Conservation (phyloP, 371 early-diverging fungal genomes). For the Rhizopus delemar region DNA sequence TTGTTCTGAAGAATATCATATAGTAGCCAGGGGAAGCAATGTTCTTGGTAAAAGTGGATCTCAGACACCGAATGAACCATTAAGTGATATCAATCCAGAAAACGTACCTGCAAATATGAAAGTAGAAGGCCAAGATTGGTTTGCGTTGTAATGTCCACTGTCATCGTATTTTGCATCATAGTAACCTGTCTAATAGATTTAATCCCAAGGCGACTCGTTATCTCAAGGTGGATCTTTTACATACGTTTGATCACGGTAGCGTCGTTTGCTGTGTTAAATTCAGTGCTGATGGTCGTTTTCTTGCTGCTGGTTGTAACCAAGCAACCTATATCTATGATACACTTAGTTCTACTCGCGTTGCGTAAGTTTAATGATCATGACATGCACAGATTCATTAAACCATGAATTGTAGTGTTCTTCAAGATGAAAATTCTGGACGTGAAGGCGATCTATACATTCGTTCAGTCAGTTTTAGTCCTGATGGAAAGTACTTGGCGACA, state of each 20-base stretch:
- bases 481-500: constrained; percentile 89
- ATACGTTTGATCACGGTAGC: constrained; percentile 79
- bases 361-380: constrained; percentile 21
- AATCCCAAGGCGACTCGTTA: constrained; percentile 69
- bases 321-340: constrained; percentile 86
- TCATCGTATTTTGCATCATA: background rate
- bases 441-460: constrained; percentile 91
- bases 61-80: constrained; percentile 10
- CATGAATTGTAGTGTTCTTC: constrained; percentile 59
- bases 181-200: constrained; percentile 40
- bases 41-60: background rate
- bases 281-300: constrained; percentile 82
- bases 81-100: constrained; percentile 85
- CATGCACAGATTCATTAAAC: background rate
- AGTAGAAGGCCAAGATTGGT: constrained; percentile 91
- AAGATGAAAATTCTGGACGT: constrained; percentile 74
- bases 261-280: constrained; percentile 96
- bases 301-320: constrained; percentile 93
- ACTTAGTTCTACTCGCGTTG: constrained; percentile 52
- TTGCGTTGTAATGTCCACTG: constrained; percentile 68
- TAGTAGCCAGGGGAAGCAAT: background rate
- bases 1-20: background rate
- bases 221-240: constrained; percentile 79
- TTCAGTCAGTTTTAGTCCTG: constrained; percentile 96
- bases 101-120: constrained; percentile 78